Evolutionary conservation across 75 land plant genomes (phyloP), one percentile per base, ranked within the genome.

Genomic region (Cryptomeria japonica): DNA sequence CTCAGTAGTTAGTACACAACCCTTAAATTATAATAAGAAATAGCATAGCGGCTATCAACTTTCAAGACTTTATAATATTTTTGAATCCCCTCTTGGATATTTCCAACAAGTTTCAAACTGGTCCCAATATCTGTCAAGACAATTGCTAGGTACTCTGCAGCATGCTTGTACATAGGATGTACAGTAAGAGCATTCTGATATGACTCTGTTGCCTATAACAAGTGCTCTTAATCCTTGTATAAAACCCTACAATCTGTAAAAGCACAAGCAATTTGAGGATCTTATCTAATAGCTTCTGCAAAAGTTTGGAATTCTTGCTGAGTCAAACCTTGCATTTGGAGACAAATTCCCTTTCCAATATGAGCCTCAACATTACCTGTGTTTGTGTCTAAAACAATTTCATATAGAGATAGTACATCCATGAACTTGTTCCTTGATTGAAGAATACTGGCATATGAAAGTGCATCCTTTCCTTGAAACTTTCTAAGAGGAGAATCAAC

Each of bases 1-100:
- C 99, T 31, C 98, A 98, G n/a, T n/a, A n/a, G n/a, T n/a, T n/a
- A n/a, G 90, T 98, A 98, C 51, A 98, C 99, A 84, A 98, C 99
- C 77, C 99, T 98, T 88, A 98, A 95, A 89, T 98, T 98, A 73
- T 98, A 98, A 89, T 97, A 98, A 47, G 99, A 98, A 86, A 98
- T 98, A 80, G 99, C 99, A 94, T 98, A 98, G 83, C 89, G 91
- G 83, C 92, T 90, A 87, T 97, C 99, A 53, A 95, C 94, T 90
- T 94, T 95, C 32, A 98, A 89, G 31, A 98, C 99, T 87, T 98
- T 98, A 90, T 87, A 96, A 86, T 98, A 98, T 87, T 97, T 97
- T 87, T 96, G 97, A 88, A 98, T 93, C 75, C 99, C 99, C 34
- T 97, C 99, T 53, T 96, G 99, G 56, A 95, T 94, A 85, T 97